Percentiles rank a stretch among this genome's conserved stretches.
These are phyloP conservation scores for Calcarisporium arbuscula DNA, from an alignment of 2,329 filamentous ascomycete species.

Conservation along the genomic window DNA sequence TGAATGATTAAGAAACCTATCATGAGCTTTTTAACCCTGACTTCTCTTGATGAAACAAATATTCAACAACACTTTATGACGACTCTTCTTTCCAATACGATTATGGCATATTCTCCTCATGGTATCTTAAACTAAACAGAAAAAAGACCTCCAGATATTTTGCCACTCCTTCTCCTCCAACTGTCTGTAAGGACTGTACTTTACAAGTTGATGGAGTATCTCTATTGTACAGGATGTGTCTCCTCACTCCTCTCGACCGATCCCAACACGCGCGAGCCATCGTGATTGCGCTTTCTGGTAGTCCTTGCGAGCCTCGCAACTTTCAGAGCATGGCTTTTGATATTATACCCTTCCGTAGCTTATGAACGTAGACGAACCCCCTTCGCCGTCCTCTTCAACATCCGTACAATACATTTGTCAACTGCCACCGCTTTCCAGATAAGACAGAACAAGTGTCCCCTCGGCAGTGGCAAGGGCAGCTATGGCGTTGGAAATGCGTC, in stretches of 20 bases:
- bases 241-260: not conserved
- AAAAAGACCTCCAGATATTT: conserved; percentile 12
- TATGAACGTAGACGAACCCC: conserved; percentile 85
- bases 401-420: conserved; percentile 87
- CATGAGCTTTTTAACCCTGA: conserved; percentile 68
- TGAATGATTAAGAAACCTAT: conserved; percentile 51
- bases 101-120: too few relatives aligned
- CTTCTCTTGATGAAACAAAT: conserved; percentile 50
- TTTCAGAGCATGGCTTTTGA: conserved; percentile 84
- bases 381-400: conserved; percentile 64
- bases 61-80: conserved; percentile 48
- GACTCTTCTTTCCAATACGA: conserved; percentile 22
- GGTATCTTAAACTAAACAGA: conserved; percentile 33
- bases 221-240: conserved; percentile 9
- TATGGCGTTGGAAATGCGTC: conserved; percentile 85
- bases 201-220: too few relatives aligned
- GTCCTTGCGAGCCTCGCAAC: conserved; percentile 82
- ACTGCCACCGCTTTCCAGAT: too few relatives aligned
- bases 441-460: too few relatives aligned
- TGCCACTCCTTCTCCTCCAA: too few relatives aligned
- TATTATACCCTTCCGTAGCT: conserved; percentile 76
- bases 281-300: conserved; percentile 66
- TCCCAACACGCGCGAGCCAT: conserved; percentile 54
- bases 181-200: too few relatives aligned
- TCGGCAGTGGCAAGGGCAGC: conserved; percentile 65